Conservation (phyloP, 192 early-diverging fungal species). For the Gonapodya prolifera region DNA sequence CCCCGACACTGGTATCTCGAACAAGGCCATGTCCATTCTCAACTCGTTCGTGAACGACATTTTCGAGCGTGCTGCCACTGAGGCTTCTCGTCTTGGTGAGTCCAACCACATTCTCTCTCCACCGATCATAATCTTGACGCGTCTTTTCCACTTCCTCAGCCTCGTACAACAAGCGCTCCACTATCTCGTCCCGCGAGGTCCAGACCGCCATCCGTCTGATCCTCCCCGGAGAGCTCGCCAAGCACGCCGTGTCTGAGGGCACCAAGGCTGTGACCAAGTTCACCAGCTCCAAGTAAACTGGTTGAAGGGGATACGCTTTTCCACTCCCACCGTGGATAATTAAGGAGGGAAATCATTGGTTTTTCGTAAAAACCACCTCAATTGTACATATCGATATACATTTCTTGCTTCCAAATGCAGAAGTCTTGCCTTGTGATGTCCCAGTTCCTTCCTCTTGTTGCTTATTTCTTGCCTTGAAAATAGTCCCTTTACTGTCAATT, state of each 20-base stretch:
- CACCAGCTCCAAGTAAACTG: constrained; percentile 8
- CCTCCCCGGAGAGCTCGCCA: constrained; percentile 13
- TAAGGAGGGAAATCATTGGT: background rate
- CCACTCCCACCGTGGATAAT: background rate
- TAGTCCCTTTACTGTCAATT: background rate
- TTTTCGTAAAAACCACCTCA: background rate
- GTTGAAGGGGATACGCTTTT: background rate
- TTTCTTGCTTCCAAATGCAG: background rate
- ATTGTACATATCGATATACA: background rate
- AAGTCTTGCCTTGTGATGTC: background rate
- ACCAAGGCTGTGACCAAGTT: constrained; percentile 7
- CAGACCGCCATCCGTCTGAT: constrained; percentile 57
- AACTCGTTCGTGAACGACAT: constrained; percentile 98
- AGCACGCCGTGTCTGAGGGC: constrained; percentile 8
- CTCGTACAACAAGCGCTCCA: constrained; percentile 84
- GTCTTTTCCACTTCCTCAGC: background rate
- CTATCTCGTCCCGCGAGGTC: constrained; percentile 92
- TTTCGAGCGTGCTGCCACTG: constrained; percentile 84
- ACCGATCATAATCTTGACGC: too few relatives aligned
- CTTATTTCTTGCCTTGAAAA: background rate
- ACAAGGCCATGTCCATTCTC: constrained; percentile 91
- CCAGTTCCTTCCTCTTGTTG: background rate
- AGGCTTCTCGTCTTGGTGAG: constrained; percentile 60
- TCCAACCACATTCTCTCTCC: too few relatives aligned
- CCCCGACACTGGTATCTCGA: constrained; percentile 93